Base-by-base conservation (phyloP, 1,139 yeast species). In the Lodderomyces pseudojiufengensis region DNA sequence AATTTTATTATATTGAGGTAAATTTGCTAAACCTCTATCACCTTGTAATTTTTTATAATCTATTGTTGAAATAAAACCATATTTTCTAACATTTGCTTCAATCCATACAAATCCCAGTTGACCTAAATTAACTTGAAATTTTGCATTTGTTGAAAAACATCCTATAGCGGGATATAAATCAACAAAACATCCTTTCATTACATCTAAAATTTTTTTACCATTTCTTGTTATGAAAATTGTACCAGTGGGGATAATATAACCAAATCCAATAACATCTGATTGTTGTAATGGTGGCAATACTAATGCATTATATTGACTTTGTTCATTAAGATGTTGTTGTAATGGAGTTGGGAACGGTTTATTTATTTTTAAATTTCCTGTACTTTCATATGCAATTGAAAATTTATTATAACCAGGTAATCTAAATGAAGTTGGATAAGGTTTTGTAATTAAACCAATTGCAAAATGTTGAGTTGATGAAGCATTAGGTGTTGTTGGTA, bases 81-180 rank as follows among this genome's bases (percentile, higher is more conserved):
- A 86, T 57, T 88, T 90, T 49, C 87, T 75, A 22, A 87, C 95
- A 57, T 92, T 90, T 5, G 97, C 97, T 58, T 92, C 97, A 40
- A 92, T 86, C 68, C 85, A 90, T 2, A 92, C 96, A 61, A 80
- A 92, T 1, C 97, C 98, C 33, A 80, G 64, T 54, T 88, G 96
- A 1, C 98, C 98, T 39, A 92, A 63, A 55, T 92, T 92, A 10
- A 84, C 90, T 49, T 82, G 84, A 35, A 92, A 74, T 44, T 80
- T 71, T 57, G 59, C 95, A 77, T 38, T 90, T 72, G 50, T 83
- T 78, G 54, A 76, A 63, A 55, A 79, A 73, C 51, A 94, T 7
- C 98, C 98, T n/a, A 92, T 68, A 3, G 94, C 86, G 6, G 97
- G 97, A 51, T 79, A 88, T 51, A 92, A 55, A 52, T 90, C 95